Evolutionary conservation across 2,329 filamentous ascomycete species (phyloP).

Genomic region (Kalaharituber pfeilii): DNA sequence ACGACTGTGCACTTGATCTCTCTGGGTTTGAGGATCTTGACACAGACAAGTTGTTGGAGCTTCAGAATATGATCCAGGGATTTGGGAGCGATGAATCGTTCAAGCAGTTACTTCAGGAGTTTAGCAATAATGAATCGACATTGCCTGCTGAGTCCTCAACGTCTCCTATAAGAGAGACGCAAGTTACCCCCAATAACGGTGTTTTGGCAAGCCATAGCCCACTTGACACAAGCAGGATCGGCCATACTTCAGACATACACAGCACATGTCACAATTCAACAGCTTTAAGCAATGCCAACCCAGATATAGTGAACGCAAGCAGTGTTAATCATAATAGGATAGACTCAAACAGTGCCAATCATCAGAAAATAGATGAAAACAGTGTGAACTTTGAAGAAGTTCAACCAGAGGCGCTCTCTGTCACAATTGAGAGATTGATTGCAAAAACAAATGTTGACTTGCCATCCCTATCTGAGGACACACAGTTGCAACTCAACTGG

Average conservation of each 20-base stretch:
- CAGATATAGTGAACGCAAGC: no score
- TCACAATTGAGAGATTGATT: not conserved
- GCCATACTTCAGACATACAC: no score
- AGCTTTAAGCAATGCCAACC: no score
- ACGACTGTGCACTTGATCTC: not conserved
- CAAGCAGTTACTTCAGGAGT: not conserved
- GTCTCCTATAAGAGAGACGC: not conserved
- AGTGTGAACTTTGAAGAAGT: not conserved
- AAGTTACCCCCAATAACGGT: no score
- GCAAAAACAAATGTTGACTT: not conserved
- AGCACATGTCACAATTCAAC: no score
- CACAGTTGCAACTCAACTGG: not conserved
- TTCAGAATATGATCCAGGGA: not conserved
- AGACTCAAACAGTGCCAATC: not conserved
- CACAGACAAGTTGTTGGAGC: not conserved
- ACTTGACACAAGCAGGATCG: no score
- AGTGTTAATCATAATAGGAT: no score
- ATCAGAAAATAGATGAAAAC: not conserved
- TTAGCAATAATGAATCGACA: not conserved
- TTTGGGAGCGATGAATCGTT: not conserved
- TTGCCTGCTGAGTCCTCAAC: not conserved
- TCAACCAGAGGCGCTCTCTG: not conserved
- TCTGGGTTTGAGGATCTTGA: not conserved
- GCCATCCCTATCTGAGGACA: not conserved
- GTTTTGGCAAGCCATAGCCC: no score